phyloP scores from a whole-genome alignment of 345 rosid genomes.

The Gossypium stocksii region DNA sequence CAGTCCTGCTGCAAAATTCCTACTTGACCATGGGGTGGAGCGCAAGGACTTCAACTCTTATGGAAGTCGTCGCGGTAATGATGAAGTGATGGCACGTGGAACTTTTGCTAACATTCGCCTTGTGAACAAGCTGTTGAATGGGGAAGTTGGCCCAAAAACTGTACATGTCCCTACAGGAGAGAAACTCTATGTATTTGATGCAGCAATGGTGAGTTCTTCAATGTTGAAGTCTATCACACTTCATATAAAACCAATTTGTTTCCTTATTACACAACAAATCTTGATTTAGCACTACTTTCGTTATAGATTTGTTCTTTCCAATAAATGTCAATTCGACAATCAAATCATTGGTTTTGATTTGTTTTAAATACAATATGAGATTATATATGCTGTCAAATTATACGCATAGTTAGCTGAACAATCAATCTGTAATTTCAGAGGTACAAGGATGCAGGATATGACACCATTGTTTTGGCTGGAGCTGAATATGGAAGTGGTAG shows the following conservation, averaged over 20 bases:
- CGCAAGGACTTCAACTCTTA: conserved; percentile 89
- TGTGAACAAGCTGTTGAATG: conserved; percentile 94
- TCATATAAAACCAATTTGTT: neutral
- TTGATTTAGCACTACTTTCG: neutral
- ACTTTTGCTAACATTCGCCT: conserved; percentile 94
- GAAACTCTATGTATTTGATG: conserved; percentile 89
- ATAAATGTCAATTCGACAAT: neutral
- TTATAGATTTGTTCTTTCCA: neutral
- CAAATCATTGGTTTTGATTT: neutral
- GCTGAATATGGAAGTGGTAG: conserved; percentile 99
- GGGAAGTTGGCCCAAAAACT: conserved; percentile 95
- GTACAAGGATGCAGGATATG: conserved; percentile 71
- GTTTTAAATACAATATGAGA: neutral
- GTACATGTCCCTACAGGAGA: conserved; percentile 90
- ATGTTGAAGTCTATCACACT: neutral
- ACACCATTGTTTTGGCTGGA: conserved; percentile 88
- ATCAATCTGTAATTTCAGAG: conserved; percentile 44
- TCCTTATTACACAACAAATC: neutral
- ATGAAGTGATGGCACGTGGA: conserved; percentile 95
- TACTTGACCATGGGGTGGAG: conserved; percentile 70
- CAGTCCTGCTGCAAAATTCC: conserved; percentile 89
- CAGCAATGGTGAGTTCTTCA: conserved; percentile 61
- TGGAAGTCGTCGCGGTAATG: conserved; percentile 99
- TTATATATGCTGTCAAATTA: neutral
- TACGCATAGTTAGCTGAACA: neutral